Percentiles rank a stretch among this genome's conserved stretches.
These are phyloP conservation scores for Acorus gramineus DNA, from an alignment of 106 monocot genomes.

Conservation along the genomic window DNA sequence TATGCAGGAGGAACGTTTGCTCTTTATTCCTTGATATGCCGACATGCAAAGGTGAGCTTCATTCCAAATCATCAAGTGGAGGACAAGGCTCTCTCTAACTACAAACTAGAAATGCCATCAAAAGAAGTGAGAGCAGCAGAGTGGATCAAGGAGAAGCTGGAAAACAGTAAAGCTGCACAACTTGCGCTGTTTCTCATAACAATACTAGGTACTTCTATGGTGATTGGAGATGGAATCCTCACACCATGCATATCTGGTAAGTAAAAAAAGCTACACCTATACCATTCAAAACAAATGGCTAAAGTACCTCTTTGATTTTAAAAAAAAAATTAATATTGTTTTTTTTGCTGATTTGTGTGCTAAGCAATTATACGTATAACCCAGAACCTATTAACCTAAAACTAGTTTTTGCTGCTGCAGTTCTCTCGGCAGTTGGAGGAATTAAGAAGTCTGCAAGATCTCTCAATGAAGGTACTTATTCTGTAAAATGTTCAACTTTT, in stretches of 20 bases:
- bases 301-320: too few relatives aligned
- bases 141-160: conserved; percentile 50
- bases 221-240: conserved; percentile 70
- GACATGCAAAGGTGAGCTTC: conserved; percentile 53
- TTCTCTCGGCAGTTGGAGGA: conserved; percentile 70
- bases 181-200: conserved; percentile 32
- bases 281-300: background rate
- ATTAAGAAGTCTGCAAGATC: conserved; percentile 37
- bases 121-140: conserved; percentile 27
- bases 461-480: conserved; percentile 43
- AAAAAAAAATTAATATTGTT: too few relatives aligned
- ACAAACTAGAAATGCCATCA: conserved; percentile 31
- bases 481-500: too few relatives aligned
- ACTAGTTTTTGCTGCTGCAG: conserved; percentile 29
- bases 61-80: conserved; percentile 61
- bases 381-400: too few relatives aligned
- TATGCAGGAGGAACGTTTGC: conserved; percentile 79
- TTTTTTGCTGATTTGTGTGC: too few relatives aligned
- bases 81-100: conserved; percentile 54
- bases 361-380: too few relatives aligned
- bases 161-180: conserved; percentile 22
- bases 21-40: conserved; percentile 68
- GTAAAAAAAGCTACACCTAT: background rate
- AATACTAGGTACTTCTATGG: conserved; percentile 71
- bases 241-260: conserved; percentile 77